These are phyloP conservation scores for Kodamaea anthophila DNA, from an alignment of 1,139 yeast species.

Conservation along the genomic window DNA sequence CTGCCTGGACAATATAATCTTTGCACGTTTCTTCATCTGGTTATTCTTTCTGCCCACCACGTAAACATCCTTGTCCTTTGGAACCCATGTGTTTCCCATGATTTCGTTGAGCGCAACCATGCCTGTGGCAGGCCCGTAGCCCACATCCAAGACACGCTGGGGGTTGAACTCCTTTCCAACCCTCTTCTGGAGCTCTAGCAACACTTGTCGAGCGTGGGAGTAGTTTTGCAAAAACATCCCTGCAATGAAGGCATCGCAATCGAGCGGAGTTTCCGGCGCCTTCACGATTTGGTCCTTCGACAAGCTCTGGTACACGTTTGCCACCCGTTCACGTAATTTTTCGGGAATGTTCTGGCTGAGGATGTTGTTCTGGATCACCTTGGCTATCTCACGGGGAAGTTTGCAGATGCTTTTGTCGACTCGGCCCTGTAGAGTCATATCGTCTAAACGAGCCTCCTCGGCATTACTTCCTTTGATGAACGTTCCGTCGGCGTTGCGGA, in stretches of 20 bases:
- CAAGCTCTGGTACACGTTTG: conserved; percentile 44
- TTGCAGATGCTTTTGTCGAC: conserved; percentile 38
- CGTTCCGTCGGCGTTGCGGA: conserved; percentile 33
- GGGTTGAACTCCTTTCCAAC: conserved; percentile 54
- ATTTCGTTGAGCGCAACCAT: conserved; percentile 82
- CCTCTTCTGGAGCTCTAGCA: conserved; percentile 61
- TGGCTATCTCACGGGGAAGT: conserved; percentile 49
- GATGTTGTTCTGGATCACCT: conserved; percentile 55
- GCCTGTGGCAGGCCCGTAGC: conserved; percentile 92
- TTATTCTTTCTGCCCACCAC: conserved; percentile 56
- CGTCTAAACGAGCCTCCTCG: conserved; percentile 50
- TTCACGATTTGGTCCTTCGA: conserved; percentile 47
- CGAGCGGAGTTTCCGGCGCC: conserved; percentile 49
- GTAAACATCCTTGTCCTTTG: conserved; percentile 63
- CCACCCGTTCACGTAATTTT: conserved; percentile 50
- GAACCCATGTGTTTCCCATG: conserved; percentile 58
- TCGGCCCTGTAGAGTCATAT: conserved; percentile 42
- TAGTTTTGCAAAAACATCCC: conserved; percentile 83
- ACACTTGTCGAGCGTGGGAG: conserved; percentile 61
- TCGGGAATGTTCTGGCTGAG: conserved; percentile 49
- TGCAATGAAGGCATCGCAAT: conserved; percentile 78
- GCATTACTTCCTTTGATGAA: conserved; percentile 40
- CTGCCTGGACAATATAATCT: conserved; percentile 67
- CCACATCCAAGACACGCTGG: conserved; percentile 63
- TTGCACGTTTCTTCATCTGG: conserved; percentile 78